Base-by-base conservation (phyloP, 495 filamentous ascomycete species). In the Evernia prunastri region DNA sequence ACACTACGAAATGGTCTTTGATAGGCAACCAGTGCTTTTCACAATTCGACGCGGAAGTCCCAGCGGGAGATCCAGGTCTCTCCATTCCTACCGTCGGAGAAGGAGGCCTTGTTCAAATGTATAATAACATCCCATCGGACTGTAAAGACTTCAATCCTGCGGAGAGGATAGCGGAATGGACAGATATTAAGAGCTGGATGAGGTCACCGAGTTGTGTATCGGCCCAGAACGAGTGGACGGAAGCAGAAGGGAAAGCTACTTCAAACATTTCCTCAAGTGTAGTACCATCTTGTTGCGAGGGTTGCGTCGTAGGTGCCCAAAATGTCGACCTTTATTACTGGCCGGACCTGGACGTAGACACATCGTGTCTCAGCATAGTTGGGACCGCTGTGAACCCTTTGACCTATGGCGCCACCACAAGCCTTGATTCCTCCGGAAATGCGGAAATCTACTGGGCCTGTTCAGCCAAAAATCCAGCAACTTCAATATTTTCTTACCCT, bases 311-410 rank as follows among this genome's bases (percentile, higher is more conserved):
- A 23, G 45, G n/a, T 12, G 45, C n/a, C n/a, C n/a, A 47, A 3
- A 23, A 53, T 33, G 59, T 61, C 10, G 59, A 61, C 18, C 11
- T 61, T 33, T 61, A 61, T 31, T 61, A 61, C 27, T 61, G 59
- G 59, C 59, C 59, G 10, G 43, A 53, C 0, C 39, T 43, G 20
- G 42, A 51, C 23, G 59, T 35, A 15, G 42, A 61, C n/a, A 51
- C 37, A 29, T 47, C 37, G 11, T 61, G 59, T 51, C 42, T 61
- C 2, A 61, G 59, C 31, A 61, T 61, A 33, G 29, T 61, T 43
- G 59, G 59, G 15, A 36, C 0, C 17, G 7, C 18, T 20, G 56
- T 35, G 15, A 31, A 15, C 40, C 42, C 42, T 6, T 15, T 51
- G 13, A 25, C 45, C 4, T 23, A 25, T 47, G 45, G 45, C 8